phyloP scores from a whole-genome alignment of 2,329 filamentous ascomycete species.

The Pseudocercospora fijiensis region DNA sequence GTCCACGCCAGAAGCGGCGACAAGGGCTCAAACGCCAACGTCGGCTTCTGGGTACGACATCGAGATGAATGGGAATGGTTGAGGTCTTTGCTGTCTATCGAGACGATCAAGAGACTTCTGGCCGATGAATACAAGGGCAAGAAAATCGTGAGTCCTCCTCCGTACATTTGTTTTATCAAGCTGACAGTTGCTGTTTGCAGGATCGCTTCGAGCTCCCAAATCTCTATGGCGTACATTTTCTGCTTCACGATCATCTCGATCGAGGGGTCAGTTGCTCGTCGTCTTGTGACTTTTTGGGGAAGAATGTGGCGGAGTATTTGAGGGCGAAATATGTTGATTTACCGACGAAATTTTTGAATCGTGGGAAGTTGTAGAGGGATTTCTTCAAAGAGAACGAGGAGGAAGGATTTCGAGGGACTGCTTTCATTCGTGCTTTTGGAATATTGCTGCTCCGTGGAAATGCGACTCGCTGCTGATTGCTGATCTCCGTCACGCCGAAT shows the following conservation, averaged over 20 bases:
- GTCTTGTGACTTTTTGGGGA: slow-evolving; percentile 37
- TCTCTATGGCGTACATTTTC: slow-evolving; percentile 37
- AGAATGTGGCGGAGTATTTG: slow-evolving; percentile 39
- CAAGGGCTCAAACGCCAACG: slow-evolving; percentile 38
- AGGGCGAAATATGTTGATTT: slow-evolving; percentile 34
- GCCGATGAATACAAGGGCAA: slow-evolving; percentile 38
- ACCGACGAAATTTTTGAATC: slow-evolving; percentile 34
- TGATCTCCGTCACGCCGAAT: too few species aligned
- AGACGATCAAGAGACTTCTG: slow-evolving; percentile 33
- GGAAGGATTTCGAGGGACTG: neutral
- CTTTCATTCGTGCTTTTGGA: neutral
- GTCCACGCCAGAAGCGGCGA: slow-evolving; percentile 39
- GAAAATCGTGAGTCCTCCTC: slow-evolving; percentile 33
- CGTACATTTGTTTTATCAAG: neutral
- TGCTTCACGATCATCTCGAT: slow-evolving; percentile 39
- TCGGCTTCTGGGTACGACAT: slow-evolving; percentile 45
- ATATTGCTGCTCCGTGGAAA: neutral
- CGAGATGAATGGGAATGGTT: slow-evolving; percentile 39
- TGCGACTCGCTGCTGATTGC: too few species aligned
- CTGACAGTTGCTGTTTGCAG: slow-evolving; percentile 17
- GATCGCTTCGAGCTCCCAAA: slow-evolving; percentile 39
- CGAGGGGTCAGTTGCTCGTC: slow-evolving; percentile 36
- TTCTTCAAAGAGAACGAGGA: neutral
- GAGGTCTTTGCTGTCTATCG: slow-evolving; percentile 30
- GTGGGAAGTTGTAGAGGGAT: slow-evolving; percentile 30